phyloP scores from a whole-genome alignment of 768 basidiomycete species.

The Boletus tylopilopsis region DNA sequence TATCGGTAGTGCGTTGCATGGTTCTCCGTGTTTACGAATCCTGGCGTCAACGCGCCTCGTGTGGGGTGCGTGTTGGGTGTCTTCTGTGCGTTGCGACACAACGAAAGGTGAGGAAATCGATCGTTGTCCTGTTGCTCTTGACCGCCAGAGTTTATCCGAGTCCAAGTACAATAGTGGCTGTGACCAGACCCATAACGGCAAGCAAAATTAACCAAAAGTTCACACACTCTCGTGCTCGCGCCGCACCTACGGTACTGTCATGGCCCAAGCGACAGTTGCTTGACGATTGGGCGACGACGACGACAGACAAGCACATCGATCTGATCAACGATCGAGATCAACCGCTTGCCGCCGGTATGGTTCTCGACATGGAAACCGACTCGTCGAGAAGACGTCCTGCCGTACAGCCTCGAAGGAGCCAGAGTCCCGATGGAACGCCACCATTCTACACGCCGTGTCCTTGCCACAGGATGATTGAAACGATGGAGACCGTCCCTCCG shows the following conservation, averaged over 20 bases:
- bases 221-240: neutral
- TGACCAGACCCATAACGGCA: too few species aligned
- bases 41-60: neutral
- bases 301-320: neutral
- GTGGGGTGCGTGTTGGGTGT: too few species aligned
- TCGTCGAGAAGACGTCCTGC: neutral
- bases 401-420: neutral
- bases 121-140: too few species aligned
- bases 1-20: too few species aligned
- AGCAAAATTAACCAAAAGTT: too few species aligned
- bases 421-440: neutral
- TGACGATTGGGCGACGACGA: neutral
- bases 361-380: neutral
- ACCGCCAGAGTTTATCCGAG: too few species aligned
- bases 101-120: too few species aligned
- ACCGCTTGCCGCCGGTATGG: neutral
- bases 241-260: neutral
- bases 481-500: neutral
- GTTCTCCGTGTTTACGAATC: too few species aligned
- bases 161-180: too few species aligned
- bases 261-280: neutral
- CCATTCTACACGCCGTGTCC: neutral
- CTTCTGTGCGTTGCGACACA: too few species aligned
- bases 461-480: neutral
- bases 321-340: neutral